A percentile compares a stretch with the other conserved stretches of the same genome.
Evolutionary conservation across 768 basidiomycete genomes (phyloP).

Genomic region (Tulasnella sp.): DNA sequence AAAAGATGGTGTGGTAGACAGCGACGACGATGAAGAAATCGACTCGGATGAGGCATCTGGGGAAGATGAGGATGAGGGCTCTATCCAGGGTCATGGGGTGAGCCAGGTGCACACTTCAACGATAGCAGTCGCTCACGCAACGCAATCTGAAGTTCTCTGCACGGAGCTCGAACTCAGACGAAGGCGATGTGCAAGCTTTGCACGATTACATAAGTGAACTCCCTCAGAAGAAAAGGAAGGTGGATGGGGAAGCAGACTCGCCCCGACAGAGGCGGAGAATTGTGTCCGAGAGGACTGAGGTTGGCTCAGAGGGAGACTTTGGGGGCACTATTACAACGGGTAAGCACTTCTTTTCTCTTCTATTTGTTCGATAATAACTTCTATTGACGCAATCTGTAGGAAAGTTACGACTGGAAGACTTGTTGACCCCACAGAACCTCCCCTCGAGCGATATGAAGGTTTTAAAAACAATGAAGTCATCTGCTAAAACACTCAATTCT

Average conservation of each 20-base stretch:
- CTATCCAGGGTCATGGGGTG: slow-evolving; percentile 51
- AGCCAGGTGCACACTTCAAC: not conserved
- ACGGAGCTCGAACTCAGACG: slow-evolving; percentile 20
- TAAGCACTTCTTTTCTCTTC: not conserved
- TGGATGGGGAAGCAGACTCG: slow-evolving; percentile 39
- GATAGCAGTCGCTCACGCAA: not conserved
- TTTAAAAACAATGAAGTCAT: slow-evolving; percentile 63
- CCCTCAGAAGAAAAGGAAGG: slow-evolving; percentile 70
- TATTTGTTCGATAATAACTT: not conserved
- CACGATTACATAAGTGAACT: slow-evolving; percentile 68
- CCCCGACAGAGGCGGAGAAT: slow-evolving; percentile 52
- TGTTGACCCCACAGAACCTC: slow-evolving; percentile 66
- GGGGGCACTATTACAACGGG: slow-evolving; percentile 43
- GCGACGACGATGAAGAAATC: slow-evolving; percentile 78
- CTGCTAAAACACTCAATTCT: slow-evolving; percentile 58
- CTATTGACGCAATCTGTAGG: slow-evolving; percentile 36
- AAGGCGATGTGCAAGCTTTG: slow-evolving; percentile 56
- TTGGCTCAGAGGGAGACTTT: slow-evolving; percentile 79
- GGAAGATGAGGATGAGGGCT: slow-evolving; percentile 72
- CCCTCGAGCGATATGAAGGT: slow-evolving; percentile 47
- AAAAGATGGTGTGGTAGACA: slow-evolving; percentile 39
- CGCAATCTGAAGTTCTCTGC: not conserved
- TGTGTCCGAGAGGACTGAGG: slow-evolving; percentile 64
- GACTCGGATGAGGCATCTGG: slow-evolving; percentile 78
- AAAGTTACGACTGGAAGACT: slow-evolving; percentile 65